Percentiles rank a stretch among this genome's conserved stretches.
Conservation (phyloP, 2,329 filamentous ascomycete species). For the Fusarium floridanum region DNA sequence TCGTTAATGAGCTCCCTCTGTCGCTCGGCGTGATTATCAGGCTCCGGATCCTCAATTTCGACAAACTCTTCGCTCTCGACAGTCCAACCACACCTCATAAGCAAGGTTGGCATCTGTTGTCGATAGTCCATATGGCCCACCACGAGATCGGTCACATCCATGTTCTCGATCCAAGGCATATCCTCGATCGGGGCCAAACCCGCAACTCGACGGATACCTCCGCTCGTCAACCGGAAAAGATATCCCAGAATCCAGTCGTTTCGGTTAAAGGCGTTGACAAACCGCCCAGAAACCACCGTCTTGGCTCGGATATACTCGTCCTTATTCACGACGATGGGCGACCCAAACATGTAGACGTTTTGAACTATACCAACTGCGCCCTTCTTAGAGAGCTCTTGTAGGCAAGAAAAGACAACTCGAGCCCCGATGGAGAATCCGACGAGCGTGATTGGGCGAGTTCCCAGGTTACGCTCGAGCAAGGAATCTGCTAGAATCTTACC, state of each 20-base stretch:
- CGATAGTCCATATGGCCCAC: constrained; percentile 98
- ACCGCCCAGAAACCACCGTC: constrained; percentile 89
- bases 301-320: constrained; percentile 88
- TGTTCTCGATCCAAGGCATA: constrained; percentile 87
- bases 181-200: constrained; percentile 83
- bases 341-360: constrained; percentile 95
- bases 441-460: constrained; percentile 90
- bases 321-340: constrained; percentile 89
- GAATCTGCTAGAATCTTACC: constrained; percentile 96
- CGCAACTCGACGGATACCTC: constrained; percentile 89
- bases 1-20: constrained; percentile 96
- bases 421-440: constrained; percentile 95
- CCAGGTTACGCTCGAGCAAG: constrained; percentile 89
- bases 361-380: constrained; percentile 90
- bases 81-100: constrained; percentile 90
- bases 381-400: constrained; percentile 86
- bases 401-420: constrained; percentile 90
- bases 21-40: constrained; percentile 87
- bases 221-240: constrained; percentile 92
- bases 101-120: constrained; percentile 86
- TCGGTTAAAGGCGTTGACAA: constrained; percentile 92
- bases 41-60: constrained; percentile 97
- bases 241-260: constrained; percentile 99
- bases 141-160: constrained; percentile 87
- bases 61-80: constrained; percentile 94